phyloP scores from a whole-genome alignment of 306 rosid species.

The Prunus dulcis region DNA sequence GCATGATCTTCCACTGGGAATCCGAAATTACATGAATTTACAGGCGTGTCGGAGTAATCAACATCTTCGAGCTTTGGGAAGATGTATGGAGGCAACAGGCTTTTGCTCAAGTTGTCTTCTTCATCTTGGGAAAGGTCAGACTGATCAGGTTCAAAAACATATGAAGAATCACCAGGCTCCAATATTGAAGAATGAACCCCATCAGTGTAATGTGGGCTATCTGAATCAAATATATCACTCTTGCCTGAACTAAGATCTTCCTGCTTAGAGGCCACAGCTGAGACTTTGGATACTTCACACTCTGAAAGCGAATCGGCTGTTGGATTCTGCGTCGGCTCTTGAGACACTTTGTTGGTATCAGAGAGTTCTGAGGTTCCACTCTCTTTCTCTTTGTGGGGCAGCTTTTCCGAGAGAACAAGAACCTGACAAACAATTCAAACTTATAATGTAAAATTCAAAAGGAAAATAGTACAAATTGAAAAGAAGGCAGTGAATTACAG shows the following conservation, averaged over 20 bases:
- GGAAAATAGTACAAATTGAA: background rate
- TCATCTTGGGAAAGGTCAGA: constrained; percentile 80
- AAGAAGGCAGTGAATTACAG: background rate
- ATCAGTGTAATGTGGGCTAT: constrained; percentile 60
- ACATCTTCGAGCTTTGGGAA: constrained; percentile 65
- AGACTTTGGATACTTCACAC: constrained; percentile 53
- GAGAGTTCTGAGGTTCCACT: constrained; percentile 16
- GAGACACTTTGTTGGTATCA: constrained; percentile 36
- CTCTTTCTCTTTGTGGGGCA: constrained; percentile 39
- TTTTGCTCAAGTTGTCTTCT: constrained; percentile 52
- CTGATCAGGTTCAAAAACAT: constrained; percentile 58
- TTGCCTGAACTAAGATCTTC: constrained; percentile 61
- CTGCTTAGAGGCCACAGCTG: constrained; percentile 39
- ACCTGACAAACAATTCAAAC: constrained; percentile 36
- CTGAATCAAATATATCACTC: constrained; percentile 73
- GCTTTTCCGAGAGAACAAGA: constrained; percentile 43
- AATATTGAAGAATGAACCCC: constrained; percentile 54
- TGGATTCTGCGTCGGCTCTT: constrained; percentile 27
- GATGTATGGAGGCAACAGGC: constrained; percentile 47
- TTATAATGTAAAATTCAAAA: background rate
- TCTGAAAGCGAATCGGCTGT: constrained; percentile 38
- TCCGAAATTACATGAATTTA: constrained; percentile 52
- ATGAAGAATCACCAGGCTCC: constrained; percentile 55
- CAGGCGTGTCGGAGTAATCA: constrained; percentile 57
- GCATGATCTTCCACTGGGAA: constrained; percentile 70